Evolutionary conservation across 192 early-diverging fungal species (phyloP), one percentile per base, ranked within the genome.

Genomic region (Rhizoclosmatium globosum): DNA sequence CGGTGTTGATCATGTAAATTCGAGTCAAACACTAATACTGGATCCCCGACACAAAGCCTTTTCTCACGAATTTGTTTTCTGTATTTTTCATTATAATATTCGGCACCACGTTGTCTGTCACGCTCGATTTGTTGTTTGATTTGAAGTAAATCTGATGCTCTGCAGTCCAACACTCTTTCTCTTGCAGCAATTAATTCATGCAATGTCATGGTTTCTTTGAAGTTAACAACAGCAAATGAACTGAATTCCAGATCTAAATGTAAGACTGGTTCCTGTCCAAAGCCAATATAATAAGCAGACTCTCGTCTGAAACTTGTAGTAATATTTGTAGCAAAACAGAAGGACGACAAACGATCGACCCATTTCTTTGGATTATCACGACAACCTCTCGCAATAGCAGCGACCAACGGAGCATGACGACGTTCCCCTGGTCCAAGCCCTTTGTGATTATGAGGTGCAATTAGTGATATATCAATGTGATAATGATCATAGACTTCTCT

Each of bases 61-160:
- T 45, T 1, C 1, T 45, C 21, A 6, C 66, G 4, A 0, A 68
- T 15, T 42, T n/a, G 66, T 13, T 68, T 21, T n/a, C 11, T 46
- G 45, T 68, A 11, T 41, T 68, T 68, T 42, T 68, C 21, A 21
- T 68, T 68, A 21, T 68, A 68, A 2, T 68, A 45, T 2, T 68
- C 66, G 1, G 45, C 45, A 19, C 66, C 66, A 45, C 66, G 39
- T 41, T 68, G 31, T 19, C 66, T 1, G 6, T 21, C 1, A 4
- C 11, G 39, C 1, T 39, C 66, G 44, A 41, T 2, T 17, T 42
- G 9, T 13, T 42, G 31, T 21, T 68, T 68, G 41, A 45, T n/a
- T 3, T 68, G 39, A 0, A 1, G 13, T 42, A 68, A 46, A 44
- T 68, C 66, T 11, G 17, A 13, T 4, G 6, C 41, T 6, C 45